These are phyloP conservation scores for Globisporangium iwayamae DNA, from an alignment of 352 stramenopile genomes.

Conservation along the genomic window DNA sequence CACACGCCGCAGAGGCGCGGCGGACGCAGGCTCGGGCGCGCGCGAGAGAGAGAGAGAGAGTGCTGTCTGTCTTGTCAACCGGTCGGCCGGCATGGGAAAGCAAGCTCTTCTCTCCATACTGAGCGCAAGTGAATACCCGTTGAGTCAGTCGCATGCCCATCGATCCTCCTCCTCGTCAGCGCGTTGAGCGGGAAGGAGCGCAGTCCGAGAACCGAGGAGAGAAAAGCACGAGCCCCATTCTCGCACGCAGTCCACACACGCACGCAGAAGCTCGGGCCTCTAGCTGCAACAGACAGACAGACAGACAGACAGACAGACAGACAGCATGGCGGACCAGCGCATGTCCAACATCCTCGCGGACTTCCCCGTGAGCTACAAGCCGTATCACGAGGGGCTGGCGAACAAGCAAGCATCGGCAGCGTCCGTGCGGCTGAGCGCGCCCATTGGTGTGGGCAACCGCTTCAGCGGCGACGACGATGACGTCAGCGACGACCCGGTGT, in stretches of 20 bases:
- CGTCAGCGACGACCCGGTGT: conserved; percentile 60
- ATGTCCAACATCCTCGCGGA: conserved; percentile 9
- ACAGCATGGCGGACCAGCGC: conserved; percentile 8
- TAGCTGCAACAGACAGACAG: background rate
- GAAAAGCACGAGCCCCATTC: background rate
- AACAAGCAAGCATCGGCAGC: conserved; percentile 10
- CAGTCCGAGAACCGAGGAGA: background rate
- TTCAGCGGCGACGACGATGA: conserved; percentile 50
- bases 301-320: background rate
- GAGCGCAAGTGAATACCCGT: background rate
- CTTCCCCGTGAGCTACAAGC: conserved; percentile 30
- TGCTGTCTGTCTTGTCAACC: background rate
- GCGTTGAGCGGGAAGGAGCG: background rate
- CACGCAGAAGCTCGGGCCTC: background rate
- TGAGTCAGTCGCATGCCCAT: background rate
- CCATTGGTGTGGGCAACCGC: conserved; percentile 15
- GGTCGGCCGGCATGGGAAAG: background rate
- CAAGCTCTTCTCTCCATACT: conserved; percentile 3
- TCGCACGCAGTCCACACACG: background rate
- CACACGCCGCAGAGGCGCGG: background rate
- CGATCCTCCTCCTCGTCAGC: background rate
- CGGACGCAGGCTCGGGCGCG: no score
- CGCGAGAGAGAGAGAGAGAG: background rate
- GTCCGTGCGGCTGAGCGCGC: conserved; percentile 1
- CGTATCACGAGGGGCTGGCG: conserved; percentile 44